A percentile compares a stretch with the other conserved stretches of the same genome.
phyloP scores from a whole-genome alignment of 495 filamentous ascomycete species.

The Penicillium herquei region DNA sequence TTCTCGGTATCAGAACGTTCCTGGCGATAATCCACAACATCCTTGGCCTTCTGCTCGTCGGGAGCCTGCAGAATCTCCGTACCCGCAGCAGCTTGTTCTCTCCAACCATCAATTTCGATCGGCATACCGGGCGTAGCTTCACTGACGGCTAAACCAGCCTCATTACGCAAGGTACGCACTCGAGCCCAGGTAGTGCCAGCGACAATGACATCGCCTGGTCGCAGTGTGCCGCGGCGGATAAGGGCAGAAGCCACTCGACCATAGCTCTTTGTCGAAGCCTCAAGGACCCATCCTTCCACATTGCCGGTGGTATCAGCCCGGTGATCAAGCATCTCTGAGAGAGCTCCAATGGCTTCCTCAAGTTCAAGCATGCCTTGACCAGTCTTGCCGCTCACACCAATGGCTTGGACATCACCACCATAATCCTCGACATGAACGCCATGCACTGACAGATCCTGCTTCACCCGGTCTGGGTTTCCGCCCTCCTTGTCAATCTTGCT shows the following conservation, averaged over 20 bases:
- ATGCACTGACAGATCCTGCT: constrained; percentile 79
- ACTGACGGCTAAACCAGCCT: constrained; percentile 69
- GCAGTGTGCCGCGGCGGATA: constrained; percentile 81
- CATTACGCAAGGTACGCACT: constrained; percentile 78
- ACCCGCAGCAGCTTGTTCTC: constrained; percentile 84
- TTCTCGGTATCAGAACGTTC: constrained; percentile 60
- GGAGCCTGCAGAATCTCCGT: constrained; percentile 81
- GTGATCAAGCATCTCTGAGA: constrained; percentile 87
- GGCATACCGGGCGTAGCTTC: constrained; percentile 86
- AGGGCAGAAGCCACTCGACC: constrained; percentile 89
- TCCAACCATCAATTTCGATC: constrained; percentile 92
- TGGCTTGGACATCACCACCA: constrained; percentile 91
- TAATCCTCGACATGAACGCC: constrained; percentile 92
- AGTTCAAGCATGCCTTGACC: constrained; percentile 89
- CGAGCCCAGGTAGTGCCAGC: constrained; percentile 84
- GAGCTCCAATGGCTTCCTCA: constrained; percentile 80
- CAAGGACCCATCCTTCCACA: constrained; percentile 91
- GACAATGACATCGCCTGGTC: constrained; percentile 78
- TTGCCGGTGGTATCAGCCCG: constrained; percentile 73
- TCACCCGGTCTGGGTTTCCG: constrained; percentile 75
- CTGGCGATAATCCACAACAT: constrained; percentile 72
- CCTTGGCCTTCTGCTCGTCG: constrained; percentile 74
- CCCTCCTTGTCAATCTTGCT: constrained; percentile 94
- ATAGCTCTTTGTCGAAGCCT: constrained; percentile 83
- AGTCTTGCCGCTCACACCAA: constrained; percentile 89